Evolutionary conservation across 2,329 filamentous ascomycete genomes (phyloP).

Genomic region (Bipolaris zeicola): DNA sequence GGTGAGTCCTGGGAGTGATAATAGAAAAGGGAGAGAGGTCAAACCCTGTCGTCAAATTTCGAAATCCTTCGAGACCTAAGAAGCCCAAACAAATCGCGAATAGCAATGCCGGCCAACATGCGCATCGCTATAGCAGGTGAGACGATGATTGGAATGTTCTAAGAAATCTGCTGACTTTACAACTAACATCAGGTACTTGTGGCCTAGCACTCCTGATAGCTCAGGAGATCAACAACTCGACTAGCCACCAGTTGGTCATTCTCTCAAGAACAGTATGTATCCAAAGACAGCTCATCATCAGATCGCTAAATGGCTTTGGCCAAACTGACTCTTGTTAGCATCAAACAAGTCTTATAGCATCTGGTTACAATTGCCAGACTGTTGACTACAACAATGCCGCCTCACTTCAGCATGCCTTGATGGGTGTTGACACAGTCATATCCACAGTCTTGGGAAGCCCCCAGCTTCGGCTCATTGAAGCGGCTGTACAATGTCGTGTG

Average conservation of each 20-base stretch:
- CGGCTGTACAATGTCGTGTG: slow-evolving; percentile 68
- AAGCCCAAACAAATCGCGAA: neutral
- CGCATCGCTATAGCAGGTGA: slow-evolving; percentile 62
- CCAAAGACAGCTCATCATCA: neutral
- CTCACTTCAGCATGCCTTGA: slow-evolving; percentile 68
- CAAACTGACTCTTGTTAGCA: slow-evolving; percentile 48
- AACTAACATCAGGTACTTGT: slow-evolving; percentile 55
- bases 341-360: slow-evolving; percentile 60
- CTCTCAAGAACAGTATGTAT: slow-evolving; percentile 66
- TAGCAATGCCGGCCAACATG: slow-evolving; percentile 53
- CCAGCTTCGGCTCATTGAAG: slow-evolving; percentile 74
- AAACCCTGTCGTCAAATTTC: neutral
- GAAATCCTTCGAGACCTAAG: neutral
- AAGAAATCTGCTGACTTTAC: neutral
- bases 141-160: neutral
- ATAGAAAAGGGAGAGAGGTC: slow-evolving; percentile 9
- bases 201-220: slow-evolving; percentile 64
- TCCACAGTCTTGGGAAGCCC: slow-evolving; percentile 71
- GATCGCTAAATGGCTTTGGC: neutral
- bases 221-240: slow-evolving; percentile 64
- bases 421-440: slow-evolving; percentile 74
- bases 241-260: slow-evolving; percentile 71
- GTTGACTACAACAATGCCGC: slow-evolving; percentile 69
- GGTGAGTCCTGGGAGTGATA: slow-evolving; percentile 3
- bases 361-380: slow-evolving; percentile 68